Evolutionary conservation across 805 yeast species (phyloP), one percentile per base, ranked within the genome.

Genomic region (Kodamaea kaohsiungensis): DNA sequence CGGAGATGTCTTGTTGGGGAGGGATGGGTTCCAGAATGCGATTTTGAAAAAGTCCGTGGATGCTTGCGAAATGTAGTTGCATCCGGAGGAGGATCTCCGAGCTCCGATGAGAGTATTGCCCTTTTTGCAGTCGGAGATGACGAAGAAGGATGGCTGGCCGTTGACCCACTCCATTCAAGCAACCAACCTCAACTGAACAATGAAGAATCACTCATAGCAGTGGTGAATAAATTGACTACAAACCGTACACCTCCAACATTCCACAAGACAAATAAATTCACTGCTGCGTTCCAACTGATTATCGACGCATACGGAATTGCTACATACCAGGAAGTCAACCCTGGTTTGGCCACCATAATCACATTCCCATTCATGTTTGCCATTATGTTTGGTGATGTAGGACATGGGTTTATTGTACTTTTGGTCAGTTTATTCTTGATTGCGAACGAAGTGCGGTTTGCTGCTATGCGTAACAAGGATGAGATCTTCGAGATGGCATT

Each of bases 281-380:
- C 98, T 0, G 82, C 79, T 35, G 97, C 97, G 0, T 95, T 91
- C 78, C 99, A 95, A 76, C 78, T 84, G 48, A 91, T 95, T 75
- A 89, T 91, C 66, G 99, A 95, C 70, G 95, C 98, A 2, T 95
- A 95, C 71, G 99, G 98, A 62, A 79, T 91, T 54, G 95, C 97
- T 8, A 83, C 91, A 2, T 95, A 95, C 73, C 87, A 91, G 62
- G 99, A 95, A 71, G 95, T 95, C 27, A 95, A 95, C 70, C 97
- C 99, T 3, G 99, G 96, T 52, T 77, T 95, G 59, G 93, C 99
- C 3, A 93, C 99, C 1, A 84, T 91, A 47, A 87, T 95, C 22
- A 95, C 99, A 0, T 95, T 95, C 77, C 99, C 99, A 19, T 95
- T 95, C 70, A 89, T 95, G 96, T 95, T 95, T 75, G 98, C 99